Conservation (phyloP, 495 filamentous ascomycete species). For the Achaetomiella virescens region DNA sequence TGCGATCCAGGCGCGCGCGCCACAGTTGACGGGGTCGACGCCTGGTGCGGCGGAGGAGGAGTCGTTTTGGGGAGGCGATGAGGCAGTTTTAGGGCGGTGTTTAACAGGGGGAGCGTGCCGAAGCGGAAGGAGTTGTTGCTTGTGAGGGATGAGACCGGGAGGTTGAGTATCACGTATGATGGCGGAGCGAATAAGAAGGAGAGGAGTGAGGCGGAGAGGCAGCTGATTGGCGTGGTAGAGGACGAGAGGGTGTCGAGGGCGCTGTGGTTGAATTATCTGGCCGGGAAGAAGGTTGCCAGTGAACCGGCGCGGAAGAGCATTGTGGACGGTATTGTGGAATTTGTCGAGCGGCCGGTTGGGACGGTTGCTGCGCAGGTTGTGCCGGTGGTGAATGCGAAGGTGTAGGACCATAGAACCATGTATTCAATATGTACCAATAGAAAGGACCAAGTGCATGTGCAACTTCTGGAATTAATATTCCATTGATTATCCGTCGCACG, state of each 20-base stretch:
- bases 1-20: slow-evolving; percentile 65
- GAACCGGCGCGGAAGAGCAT: slow-evolving; percentile 74
- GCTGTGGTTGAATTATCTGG: slow-evolving; percentile 87
- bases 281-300: slow-evolving; percentile 79
- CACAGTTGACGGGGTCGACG: slow-evolving; percentile 47
- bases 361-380: slow-evolving; percentile 70
- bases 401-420: background rate
- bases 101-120: slow-evolving; percentile 67
- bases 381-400: slow-evolving; percentile 2
- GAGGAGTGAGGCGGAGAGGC: slow-evolving; percentile 32
- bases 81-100: slow-evolving; percentile 68
- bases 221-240: slow-evolving; percentile 55
- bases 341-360: slow-evolving; percentile 84
- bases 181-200: slow-evolving; percentile 43
- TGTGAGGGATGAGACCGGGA: slow-evolving; percentile 58
- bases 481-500: too few relatives aligned
- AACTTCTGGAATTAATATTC: too few relatives aligned
- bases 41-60: background rate
- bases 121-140: slow-evolving; percentile 71
- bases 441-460: too few relatives aligned
- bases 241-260: slow-evolving; percentile 77
- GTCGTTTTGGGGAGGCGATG: slow-evolving; percentile 61
- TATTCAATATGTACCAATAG: too few relatives aligned
- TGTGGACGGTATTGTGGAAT: slow-evolving; percentile 77
- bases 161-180: slow-evolving; percentile 63